Base-by-base conservation (phyloP, 1,284 basidiomycete species). In the Cutaneotrichosporon mucoides region DNA sequence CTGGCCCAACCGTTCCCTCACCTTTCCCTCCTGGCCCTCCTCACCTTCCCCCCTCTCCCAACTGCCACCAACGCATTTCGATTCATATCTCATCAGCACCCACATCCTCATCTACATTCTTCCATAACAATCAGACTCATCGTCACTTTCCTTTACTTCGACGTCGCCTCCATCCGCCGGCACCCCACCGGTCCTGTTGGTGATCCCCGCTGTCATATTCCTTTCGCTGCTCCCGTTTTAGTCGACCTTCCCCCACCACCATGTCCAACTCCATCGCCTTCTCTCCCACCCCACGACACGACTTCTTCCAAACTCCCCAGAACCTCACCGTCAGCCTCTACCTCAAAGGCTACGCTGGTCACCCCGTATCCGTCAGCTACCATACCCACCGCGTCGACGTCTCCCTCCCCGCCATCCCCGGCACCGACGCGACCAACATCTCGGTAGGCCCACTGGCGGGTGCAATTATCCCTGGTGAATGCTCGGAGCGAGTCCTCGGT, bases 241-340 rank as follows among this genome's bases (percentile, higher is more conserved):
- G 24, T 24, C 24, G 24, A 24, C 24, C 24, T 24, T 47, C 33
- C 33, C 24, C 24, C 33, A 11, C 24, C 24, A 34, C 45, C 16
- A 11, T 34, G 38, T 40, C 24, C 12, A 13, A 10, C 9, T 33
- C 46, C 46, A 48, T 6, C 46, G 9, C 46, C 33, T 24, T 24
- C 24, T 24, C 24, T 24, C 6, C 33, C 11, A 36, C 46, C 33
- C 53, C 53, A 6, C 53, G 90, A 75, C 85, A 92, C 79, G 90
- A 92, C 75, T 93, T 88, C 76, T 93, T 92, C 77, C 90, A 93
- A 77, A 88, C 86, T 2, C 87, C 90, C 62, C 85, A 88, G 56
- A 82, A 79, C 63, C 73, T 92, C 59, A 89, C 82, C 10, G 73
- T 92, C 67, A 86, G 88, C 54, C 79, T 93, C 67, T 92, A 92